Percentiles rank a stretch among this genome's conserved stretches.
phyloP scores from a whole-genome alignment of 2,329 filamentous ascomycete species.

The Atkinsonella texensis region DNA sequence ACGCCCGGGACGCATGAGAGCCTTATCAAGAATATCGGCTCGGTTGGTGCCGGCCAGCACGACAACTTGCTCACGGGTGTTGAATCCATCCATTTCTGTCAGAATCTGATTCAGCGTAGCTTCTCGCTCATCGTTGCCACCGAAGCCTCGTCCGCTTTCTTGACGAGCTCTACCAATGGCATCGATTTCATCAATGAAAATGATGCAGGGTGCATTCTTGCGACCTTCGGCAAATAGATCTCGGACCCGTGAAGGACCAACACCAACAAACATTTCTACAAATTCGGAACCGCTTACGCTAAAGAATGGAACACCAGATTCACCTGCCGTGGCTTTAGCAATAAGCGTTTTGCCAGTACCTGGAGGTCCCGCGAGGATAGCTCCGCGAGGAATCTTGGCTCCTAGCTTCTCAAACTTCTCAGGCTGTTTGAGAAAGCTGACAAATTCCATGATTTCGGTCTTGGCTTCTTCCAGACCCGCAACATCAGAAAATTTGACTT shows the following conservation, averaged over 20 bases:
- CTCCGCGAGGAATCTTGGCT: conserved; percentile 94
- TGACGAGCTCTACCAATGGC: conserved; percentile 86
- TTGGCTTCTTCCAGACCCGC: conserved; percentile 98
- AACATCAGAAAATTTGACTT: conserved; percentile 94
- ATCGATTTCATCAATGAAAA: conserved; percentile 99
- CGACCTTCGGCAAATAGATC: conserved; percentile 90
- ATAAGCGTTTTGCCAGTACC: conserved; percentile 97
- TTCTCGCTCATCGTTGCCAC: conserved; percentile 94
- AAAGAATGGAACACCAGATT: conserved; percentile 95
- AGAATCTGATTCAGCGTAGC: conserved; percentile 96
- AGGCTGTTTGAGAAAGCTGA: conserved; percentile 90
- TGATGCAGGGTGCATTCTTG: conserved; percentile 95
- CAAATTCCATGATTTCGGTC: conserved; percentile 97
- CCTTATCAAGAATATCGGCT: conserved; percentile 88
- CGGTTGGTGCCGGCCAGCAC: conserved; percentile 95
- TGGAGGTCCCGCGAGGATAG: conserved; percentile 92
- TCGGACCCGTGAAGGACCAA: conserved; percentile 87
- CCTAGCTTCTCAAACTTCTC: conserved; percentile 86
- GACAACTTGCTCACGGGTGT: conserved; percentile 90
- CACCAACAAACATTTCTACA: conserved; percentile 99
- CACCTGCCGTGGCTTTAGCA: conserved; percentile 93
- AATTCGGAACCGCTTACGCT: conserved; percentile 98
- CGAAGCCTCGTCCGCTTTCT: conserved; percentile 59
- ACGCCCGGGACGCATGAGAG: conserved; percentile 88
- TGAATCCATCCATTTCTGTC: conserved; percentile 99